phyloP scores from a whole-genome alignment of 495 filamentous ascomycete genomes.

The Daldinia loculata region DNA sequence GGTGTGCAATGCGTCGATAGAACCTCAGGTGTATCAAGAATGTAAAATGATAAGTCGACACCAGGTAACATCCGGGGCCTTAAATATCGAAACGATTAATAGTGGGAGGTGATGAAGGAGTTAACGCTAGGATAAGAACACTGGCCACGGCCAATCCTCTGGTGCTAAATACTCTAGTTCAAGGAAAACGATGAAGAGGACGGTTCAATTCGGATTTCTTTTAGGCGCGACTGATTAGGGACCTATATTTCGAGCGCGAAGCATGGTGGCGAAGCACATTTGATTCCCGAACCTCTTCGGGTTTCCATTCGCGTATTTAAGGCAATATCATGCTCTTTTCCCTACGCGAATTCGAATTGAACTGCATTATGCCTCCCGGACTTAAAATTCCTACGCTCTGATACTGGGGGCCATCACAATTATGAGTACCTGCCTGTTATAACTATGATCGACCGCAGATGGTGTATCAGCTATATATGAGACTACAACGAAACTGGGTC shows the following conservation, averaged over 20 bases:
- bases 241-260: neutral
- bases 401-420: no score
- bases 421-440: constrained; percentile 2
- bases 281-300: neutral
- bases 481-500: neutral
- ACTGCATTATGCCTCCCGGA: no score
- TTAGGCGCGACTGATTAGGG: neutral
- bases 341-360: no score
- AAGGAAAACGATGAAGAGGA: neutral
- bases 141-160: neutral
- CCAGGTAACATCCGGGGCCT: neutral
- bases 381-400: neutral
- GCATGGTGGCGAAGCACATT: neutral
- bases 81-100: neutral
- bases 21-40: neutral
- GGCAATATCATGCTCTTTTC: neutral
- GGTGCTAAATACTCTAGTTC: neutral
- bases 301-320: neutral
- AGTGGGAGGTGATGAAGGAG: neutral
- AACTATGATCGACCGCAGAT: neutral
- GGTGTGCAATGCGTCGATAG: neutral
- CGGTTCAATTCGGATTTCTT: neutral
- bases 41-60: neutral
- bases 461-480: neutral
- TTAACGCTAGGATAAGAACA: neutral